These are phyloP conservation scores for Alternaria alternata DNA, from an alignment of 2,329 filamentous ascomycete genomes.

Conservation along the genomic window DNA sequence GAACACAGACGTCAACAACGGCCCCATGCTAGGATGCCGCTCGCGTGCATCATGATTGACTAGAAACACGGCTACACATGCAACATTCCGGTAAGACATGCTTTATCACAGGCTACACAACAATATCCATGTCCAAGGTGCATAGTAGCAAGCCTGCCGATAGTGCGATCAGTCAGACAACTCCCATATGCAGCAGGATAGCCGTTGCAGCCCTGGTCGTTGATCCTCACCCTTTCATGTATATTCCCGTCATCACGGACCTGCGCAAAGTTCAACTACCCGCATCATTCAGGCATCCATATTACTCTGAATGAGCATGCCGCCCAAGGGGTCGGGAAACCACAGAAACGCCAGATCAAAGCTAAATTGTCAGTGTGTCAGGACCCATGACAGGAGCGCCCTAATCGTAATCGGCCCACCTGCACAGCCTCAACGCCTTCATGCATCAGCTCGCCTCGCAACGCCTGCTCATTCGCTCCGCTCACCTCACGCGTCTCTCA, in stretches of 20 bases:
- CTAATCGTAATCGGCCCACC: conserved; percentile 14
- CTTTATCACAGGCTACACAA: conserved; percentile 20
- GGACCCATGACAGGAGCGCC: conserved; percentile 20
- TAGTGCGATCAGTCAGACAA: conserved; percentile 22
- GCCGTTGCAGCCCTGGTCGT: conserved; percentile 21
- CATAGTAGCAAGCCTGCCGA: conserved; percentile 20
- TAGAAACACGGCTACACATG: conserved; percentile 28
- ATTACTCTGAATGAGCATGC: conserved; percentile 1
- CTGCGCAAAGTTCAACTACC: conserved; percentile 2
- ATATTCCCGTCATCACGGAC: conserved; percentile 9
- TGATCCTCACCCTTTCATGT: conserved; percentile 15
- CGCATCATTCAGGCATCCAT: conserved; percentile 17
- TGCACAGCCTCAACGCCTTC: conserved; percentile 47
- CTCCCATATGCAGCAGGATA: conserved; percentile 22
- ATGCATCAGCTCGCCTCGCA: conserved; percentile 30
- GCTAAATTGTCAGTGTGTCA: conserved; percentile 23
- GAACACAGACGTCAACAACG: conserved; percentile 21
- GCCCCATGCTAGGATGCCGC: conserved; percentile 10
- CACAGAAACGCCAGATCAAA: conserved; percentile 7
- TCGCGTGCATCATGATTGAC: conserved; percentile 23
- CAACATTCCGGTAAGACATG: conserved; percentile 28
- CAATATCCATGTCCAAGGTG: conserved; percentile 21
- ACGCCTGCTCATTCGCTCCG: conserved; percentile 29
- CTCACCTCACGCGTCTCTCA: conserved; percentile 20
- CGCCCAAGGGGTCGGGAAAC: conserved; percentile 1